Evolutionary conservation across 306 rosid species (phyloP).

Genomic region (Castanospermum australe): DNA sequence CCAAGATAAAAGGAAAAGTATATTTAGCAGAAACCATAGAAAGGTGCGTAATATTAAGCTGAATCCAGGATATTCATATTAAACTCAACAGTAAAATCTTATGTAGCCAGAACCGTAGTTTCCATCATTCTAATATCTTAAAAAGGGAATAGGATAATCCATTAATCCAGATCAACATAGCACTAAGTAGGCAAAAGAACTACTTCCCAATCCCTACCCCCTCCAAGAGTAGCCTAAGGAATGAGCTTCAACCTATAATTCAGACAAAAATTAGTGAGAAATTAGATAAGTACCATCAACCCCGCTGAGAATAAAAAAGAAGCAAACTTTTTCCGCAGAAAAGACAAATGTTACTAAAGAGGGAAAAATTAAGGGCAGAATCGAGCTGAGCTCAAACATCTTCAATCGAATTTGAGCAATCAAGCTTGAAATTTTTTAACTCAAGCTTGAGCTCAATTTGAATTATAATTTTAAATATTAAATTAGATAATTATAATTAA

Average conservation of each 20-base stretch:
- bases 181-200: neutral
- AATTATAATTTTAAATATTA: neutral
- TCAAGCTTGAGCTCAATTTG: neutral
- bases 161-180: constrained; percentile 7
- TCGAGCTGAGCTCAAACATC: neutral
- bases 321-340: neutral
- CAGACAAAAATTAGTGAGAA: neutral
- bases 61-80: neutral
- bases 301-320: neutral
- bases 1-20: neutral
- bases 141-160: neutral
- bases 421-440: neutral
- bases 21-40: neutral
- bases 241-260: neutral
- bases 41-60: neutral
- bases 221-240: constrained; percentile 12
- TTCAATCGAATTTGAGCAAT: neutral
- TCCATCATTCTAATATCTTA: neutral
- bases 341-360: neutral
- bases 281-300: neutral
- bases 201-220: neutral
- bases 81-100: neutral
- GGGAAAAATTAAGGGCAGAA: neutral
- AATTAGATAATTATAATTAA: neutral
- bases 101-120: neutral